Evolutionary conservation across 805 yeast species (phyloP).

Genomic region (Yarrowia hollandica): DNA sequence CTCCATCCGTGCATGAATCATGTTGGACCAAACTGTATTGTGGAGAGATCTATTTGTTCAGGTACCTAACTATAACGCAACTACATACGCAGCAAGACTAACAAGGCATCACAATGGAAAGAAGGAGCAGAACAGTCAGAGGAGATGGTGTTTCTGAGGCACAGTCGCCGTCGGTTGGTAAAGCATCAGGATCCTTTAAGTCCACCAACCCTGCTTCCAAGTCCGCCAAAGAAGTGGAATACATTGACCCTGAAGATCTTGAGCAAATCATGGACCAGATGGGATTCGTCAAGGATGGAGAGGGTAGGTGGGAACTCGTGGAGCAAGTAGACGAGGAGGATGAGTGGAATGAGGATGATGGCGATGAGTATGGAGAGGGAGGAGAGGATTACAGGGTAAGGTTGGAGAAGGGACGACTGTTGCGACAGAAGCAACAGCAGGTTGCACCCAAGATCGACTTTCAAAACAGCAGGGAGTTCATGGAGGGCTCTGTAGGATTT

Average conservation of each 20-base stretch:
- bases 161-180: not conserved
- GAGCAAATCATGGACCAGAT: constrained; percentile 24
- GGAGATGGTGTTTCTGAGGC: not conserved
- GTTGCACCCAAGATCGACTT: not conserved
- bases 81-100: not conserved
- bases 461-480: constrained; percentile 10
- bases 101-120: not conserved
- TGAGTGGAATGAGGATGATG: not conserved
- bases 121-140: not conserved
- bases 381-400: constrained; percentile 3
- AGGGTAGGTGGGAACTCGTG: constrained; percentile 10
- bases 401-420: not conserved
- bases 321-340: not conserved
- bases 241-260: constrained; percentile 11
- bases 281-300: constrained; percentile 2
- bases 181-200: not conserved
- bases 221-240: not conserved
- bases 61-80: not conserved
- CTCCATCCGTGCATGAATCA: not conserved
- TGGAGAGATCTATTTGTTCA: not conserved
- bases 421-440: not conserved
- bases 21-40: not conserved
- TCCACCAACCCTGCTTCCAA: not conserved
- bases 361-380: not conserved
- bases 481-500: constrained; percentile 24